phyloP scores from a whole-genome alignment of 2,329 filamentous ascomycete genomes.

The Apiospora pterosperma region DNA sequence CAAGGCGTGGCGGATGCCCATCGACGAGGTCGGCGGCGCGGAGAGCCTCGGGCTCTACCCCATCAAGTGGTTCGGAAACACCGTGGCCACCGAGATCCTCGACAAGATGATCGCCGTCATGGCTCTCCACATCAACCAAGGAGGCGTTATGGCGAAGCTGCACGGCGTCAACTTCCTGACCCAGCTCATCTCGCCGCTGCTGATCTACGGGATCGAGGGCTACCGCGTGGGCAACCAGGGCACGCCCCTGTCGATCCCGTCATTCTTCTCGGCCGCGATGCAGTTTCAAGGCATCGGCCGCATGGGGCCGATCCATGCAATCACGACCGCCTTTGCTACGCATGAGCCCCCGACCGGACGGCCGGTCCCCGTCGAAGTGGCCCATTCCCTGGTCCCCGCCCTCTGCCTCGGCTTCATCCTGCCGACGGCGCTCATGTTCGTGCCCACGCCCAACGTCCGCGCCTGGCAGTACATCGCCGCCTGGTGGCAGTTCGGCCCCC shows the following conservation, averaged over 20 bases:
- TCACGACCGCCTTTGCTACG: slow-evolving; percentile 7
- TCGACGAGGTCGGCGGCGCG: no score
- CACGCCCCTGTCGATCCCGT: slow-evolving; percentile 11
- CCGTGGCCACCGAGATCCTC: no score
- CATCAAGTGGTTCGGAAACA: no score
- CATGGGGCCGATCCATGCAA: slow-evolving; percentile 11
- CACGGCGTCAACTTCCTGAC: no score
- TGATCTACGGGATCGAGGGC: slow-evolving; percentile 20
- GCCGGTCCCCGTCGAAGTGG: slow-evolving; percentile 9
- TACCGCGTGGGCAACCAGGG: slow-evolving; percentile 16
- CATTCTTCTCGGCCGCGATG: slow-evolving; percentile 11
- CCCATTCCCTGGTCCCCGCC: slow-evolving; percentile 14
- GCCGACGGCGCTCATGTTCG: slow-evolving; percentile 10
- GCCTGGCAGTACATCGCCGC: slow-evolving; percentile 9
- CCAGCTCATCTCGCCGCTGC: neutral
- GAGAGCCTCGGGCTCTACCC: no score
- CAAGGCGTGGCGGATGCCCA: no score
- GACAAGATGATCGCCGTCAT: no score
- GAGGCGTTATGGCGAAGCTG: no score
- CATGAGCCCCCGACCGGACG: slow-evolving; percentile 11
- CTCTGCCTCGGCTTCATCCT: slow-evolving; percentile 13
- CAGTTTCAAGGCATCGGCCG: slow-evolving; percentile 11
- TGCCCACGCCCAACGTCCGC: neutral
- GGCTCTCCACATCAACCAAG: no score
- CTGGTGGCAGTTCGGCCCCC: slow-evolving; percentile 10